These are phyloP conservation scores for Alternaria tenuissima DNA, from an alignment of 2,329 filamentous ascomycete species.

Conservation along the genomic window DNA sequence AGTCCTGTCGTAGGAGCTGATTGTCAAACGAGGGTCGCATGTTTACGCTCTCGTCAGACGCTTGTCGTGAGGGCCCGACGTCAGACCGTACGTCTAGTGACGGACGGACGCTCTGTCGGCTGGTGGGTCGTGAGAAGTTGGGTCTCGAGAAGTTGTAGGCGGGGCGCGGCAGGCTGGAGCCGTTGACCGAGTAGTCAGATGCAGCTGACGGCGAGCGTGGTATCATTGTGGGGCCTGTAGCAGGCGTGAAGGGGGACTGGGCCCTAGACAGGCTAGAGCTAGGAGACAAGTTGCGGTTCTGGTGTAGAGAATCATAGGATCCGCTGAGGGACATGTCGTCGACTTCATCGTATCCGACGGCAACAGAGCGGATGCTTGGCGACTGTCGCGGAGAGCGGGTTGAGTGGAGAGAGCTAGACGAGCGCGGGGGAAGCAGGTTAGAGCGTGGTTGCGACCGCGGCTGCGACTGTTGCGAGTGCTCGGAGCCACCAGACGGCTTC, in stretches of 20 bases:
- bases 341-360: conserved; percentile 70
- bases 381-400: conserved; percentile 46
- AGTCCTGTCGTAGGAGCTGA: conserved; percentile 50
- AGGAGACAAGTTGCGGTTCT: conserved; percentile 77
- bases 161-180: conserved; percentile 68
- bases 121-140: conserved; percentile 93
- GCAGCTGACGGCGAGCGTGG: conserved; percentile 83
- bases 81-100: conserved; percentile 48
- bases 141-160: conserved; percentile 78
- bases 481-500: conserved; percentile 52
- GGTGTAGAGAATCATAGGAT: conserved; percentile 69
- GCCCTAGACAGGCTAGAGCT: conserved; percentile 70
- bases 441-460: conserved; percentile 32
- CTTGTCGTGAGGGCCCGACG: conserved; percentile 48
- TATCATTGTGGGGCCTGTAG: conserved; percentile 61
- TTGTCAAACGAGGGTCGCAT: conserved; percentile 52
- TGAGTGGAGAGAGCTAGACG: conserved; percentile 47
- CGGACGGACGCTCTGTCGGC: conserved; percentile 69
- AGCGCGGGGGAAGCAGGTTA: conserved; percentile 52
- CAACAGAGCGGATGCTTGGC: conserved; percentile 58
- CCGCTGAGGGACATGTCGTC: conserved; percentile 68
- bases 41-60: conserved; percentile 47
- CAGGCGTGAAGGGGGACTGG: conserved; percentile 71
- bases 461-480: conserved; percentile 28
- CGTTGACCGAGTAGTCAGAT: conserved; percentile 77